These are phyloP conservation scores for Chlamydomonas eustigma DNA, from an alignment of 139 green algal genomes.

Conservation along the genomic window DNA sequence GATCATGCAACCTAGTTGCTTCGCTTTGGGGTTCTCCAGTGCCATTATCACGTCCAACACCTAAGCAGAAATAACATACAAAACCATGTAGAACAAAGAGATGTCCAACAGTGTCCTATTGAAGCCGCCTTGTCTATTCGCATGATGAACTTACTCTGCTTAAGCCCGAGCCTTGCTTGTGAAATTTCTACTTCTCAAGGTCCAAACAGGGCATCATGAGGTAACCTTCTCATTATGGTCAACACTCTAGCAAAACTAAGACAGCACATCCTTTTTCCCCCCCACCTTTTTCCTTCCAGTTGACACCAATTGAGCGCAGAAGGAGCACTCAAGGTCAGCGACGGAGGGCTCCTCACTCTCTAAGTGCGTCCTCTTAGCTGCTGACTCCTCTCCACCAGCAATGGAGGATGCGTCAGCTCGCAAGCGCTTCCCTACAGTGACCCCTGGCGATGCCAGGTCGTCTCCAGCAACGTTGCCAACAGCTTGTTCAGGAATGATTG, in stretches of 20 bases:
- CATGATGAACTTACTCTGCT: no score
- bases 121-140: no score
- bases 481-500: no score
- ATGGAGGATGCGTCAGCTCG: neutral
- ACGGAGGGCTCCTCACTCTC: slow-evolving; percentile 1
- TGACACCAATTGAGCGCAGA: slow-evolving; percentile 30
- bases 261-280: neutral
- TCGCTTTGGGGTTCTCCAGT: slow-evolving; percentile 18
- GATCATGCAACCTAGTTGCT: slow-evolving; percentile 41
- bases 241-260: no score
- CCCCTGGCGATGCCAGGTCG: neutral
- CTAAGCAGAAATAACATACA: no score
- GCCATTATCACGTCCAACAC: slow-evolving; percentile 26
- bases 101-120: no score
- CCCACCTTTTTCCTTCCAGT: slow-evolving; percentile 20
- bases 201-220: no score
- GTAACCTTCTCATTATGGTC: no score
- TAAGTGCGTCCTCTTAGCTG: neutral
- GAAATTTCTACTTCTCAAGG: no score
- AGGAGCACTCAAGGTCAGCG: slow-evolving; percentile 17
- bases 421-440: neutral
- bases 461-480: neutral
- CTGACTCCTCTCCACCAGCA: no score
- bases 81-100: no score
- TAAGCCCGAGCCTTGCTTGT: no score